Evolutionary conservation across 148 eudicot species (phyloP).

Genomic region (Pharnaceum exiguum): DNA sequence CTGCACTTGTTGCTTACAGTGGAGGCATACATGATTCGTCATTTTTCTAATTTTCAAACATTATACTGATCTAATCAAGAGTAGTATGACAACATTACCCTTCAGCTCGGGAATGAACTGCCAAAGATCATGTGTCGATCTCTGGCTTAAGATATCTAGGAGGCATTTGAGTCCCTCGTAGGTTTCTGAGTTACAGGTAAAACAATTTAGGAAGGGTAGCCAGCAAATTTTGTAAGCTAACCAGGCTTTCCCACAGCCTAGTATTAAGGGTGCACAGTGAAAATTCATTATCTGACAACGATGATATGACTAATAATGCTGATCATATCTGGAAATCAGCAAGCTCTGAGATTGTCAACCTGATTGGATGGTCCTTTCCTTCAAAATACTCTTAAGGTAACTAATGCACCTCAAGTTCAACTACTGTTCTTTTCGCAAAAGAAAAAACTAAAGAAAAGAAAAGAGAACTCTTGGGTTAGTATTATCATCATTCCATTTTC

Average conservation of each 20-base stretch:
- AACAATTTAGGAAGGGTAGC: conserved; percentile 3
- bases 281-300: too few relatives aligned
- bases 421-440: too few relatives aligned
- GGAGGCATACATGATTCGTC: neutral
- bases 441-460: too few relatives aligned
- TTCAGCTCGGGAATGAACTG: conserved; percentile 25
- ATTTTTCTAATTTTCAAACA: neutral
- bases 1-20: conserved; percentile 2
- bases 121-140: conserved; percentile 16
- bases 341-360: too few relatives aligned
- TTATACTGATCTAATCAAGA: neutral
- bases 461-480: too few relatives aligned
- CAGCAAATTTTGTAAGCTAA: conserved; percentile 26
- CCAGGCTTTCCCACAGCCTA: neutral
- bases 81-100: conserved; percentile 11
- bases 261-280: too few relatives aligned
- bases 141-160: conserved; percentile 16
- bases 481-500: too few relatives aligned
- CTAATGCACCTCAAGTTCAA: too few relatives aligned
- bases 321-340: too few relatives aligned
- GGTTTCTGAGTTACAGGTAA: conserved; percentile 13
- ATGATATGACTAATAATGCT: too few relatives aligned
- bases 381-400: too few relatives aligned
- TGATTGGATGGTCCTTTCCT: too few relatives aligned
- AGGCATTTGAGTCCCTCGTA: conserved; percentile 12